Evolutionary conservation across 768 basidiomycete genomes (phyloP).

Genomic region (Exidia glandulosa): DNA sequence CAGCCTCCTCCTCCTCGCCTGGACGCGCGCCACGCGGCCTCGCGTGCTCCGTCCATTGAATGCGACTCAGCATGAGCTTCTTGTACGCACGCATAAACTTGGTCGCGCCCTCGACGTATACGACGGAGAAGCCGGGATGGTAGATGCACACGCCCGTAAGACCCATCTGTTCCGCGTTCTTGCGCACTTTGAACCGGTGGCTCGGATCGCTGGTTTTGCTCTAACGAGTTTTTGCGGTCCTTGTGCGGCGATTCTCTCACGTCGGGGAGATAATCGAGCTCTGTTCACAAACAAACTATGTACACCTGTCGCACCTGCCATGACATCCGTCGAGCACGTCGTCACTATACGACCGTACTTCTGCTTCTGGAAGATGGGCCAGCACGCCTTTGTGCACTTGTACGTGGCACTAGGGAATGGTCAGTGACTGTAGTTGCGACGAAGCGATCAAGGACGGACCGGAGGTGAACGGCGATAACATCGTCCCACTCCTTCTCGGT

Average conservation of each 20-base stretch:
- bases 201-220: too few species aligned
- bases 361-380: conserved; percentile 91
- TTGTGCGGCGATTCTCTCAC: too few species aligned
- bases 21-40: conserved; percentile 65
- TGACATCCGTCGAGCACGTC: too few species aligned
- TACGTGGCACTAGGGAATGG: conserved; percentile 70
- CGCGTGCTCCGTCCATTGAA: conserved; percentile 89
- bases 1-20: conserved; percentile 22
- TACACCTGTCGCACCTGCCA: too few species aligned
- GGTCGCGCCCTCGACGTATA: conserved; percentile 86
- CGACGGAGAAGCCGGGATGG: conserved; percentile 78
- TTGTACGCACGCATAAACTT: conserved; percentile 84
- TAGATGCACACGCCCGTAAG: conserved; percentile 86
- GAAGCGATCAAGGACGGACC: too few species aligned
- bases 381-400: conserved; percentile 86
- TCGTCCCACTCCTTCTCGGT: conserved; percentile 89
- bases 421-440: background rate
- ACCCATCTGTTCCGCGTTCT: conserved; percentile 87
- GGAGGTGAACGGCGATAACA: conserved; percentile 74
- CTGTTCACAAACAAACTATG: too few species aligned
- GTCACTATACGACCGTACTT: conserved; percentile 91
- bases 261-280: too few species aligned
- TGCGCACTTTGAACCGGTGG: conserved; percentile 95
- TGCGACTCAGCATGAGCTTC: conserved; percentile 73
- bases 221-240: too few species aligned